Base-by-base conservation (phyloP, 257 asterid species). In the Solanum appendiculatum region DNA sequence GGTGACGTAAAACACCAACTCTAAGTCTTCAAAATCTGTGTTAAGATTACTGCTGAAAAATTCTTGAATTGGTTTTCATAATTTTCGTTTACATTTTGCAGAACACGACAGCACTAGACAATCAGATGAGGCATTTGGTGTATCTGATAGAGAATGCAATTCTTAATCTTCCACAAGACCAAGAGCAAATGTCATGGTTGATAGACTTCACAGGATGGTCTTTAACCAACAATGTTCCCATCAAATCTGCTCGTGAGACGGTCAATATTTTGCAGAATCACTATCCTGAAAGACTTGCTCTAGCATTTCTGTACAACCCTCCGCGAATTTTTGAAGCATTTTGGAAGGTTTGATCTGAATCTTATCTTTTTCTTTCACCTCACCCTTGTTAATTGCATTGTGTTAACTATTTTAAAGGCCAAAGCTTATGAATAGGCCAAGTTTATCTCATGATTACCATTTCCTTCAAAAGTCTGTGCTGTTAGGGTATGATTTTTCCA, bases 131-230 rank as follows among this genome's bases (percentile, higher is more conserved):
- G 84, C 98, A 95, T 91, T 89, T 97, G 90, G 99, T 97, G 60
- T 97, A 97, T 89, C 96, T 94, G 78, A 91, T 97, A 29, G 98
- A 97, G 88, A 97, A 97, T 85, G 98, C 99, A 21, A 92, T 95
- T 86, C 94, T 94, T 74, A 97, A 95, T 92, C 99, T 95, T 88
- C 98, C 98, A 8, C 97, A 94, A 93, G 99, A 93, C 37, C 98
- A 97, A 89, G 97, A 94, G 80, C 98, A 97, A 89, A 94, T 95
- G 98, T 93, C 97, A 16, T 97, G 99, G 99, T 88, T 97, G 77
- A 95, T 97, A 85, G 99, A 97, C 92, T 97, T 95, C 92, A 90
- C 98, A 4, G 97, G 98, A 51, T 97, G 96, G 98, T 95, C 99
- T 82, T 31, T 95, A 63, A 94, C 89, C 92, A 94, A 86, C 82